These are phyloP conservation scores for Fusarium pseudocircinatum DNA, from an alignment of 2,329 filamentous ascomycete genomes.

Conservation along the genomic window DNA sequence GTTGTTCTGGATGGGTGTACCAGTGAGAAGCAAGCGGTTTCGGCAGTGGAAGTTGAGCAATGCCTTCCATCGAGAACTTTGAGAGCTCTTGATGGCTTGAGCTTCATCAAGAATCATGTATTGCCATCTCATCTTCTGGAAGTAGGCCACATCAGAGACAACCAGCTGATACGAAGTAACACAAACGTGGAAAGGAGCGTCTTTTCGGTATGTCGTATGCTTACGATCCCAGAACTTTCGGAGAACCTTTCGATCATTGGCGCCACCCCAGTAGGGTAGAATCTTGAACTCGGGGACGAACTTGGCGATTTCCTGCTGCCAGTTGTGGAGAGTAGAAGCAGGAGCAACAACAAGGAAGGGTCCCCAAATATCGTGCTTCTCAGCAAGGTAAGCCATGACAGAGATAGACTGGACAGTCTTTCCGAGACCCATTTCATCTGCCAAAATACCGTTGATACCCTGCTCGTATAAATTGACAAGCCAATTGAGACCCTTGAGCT, in stretches of 20 bases:
- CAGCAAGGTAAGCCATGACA: slow-evolving; percentile 97
- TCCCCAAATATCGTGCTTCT: slow-evolving; percentile 98
- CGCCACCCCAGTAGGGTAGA: slow-evolving; percentile 96
- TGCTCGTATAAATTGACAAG: slow-evolving; percentile 98
- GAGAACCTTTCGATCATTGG: slow-evolving; percentile 91
- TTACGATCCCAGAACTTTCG: slow-evolving; percentile 99
- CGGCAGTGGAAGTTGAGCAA: slow-evolving; percentile 93
- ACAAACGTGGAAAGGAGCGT: slow-evolving; percentile 94
- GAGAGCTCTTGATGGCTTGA: slow-evolving; percentile 97
- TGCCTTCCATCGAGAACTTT: slow-evolving; percentile 97
- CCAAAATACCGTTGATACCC: slow-evolving; percentile 98
- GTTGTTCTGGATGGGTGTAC: slow-evolving; percentile 99
- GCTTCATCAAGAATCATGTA: slow-evolving; percentile 99
- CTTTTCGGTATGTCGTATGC: slow-evolving; percentile 92
- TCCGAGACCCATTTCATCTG: slow-evolving; percentile 99
- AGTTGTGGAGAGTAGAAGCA: slow-evolving; percentile 96
- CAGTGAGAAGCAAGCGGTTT: slow-evolving; percentile 91
- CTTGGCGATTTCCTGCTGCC: slow-evolving; percentile 96
- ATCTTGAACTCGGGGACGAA: slow-evolving; percentile 97
- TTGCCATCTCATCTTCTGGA: slow-evolving; percentile 99
- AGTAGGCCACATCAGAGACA: slow-evolving; percentile 94
- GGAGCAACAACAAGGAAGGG: slow-evolving; percentile 97
- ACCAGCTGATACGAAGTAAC: slow-evolving; percentile 98
- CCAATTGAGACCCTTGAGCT: slow-evolving; percentile 99
- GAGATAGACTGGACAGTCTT: slow-evolving; percentile 99